Conservation (phyloP, 139 green algal species). For the Chlorella sp. region DNA sequence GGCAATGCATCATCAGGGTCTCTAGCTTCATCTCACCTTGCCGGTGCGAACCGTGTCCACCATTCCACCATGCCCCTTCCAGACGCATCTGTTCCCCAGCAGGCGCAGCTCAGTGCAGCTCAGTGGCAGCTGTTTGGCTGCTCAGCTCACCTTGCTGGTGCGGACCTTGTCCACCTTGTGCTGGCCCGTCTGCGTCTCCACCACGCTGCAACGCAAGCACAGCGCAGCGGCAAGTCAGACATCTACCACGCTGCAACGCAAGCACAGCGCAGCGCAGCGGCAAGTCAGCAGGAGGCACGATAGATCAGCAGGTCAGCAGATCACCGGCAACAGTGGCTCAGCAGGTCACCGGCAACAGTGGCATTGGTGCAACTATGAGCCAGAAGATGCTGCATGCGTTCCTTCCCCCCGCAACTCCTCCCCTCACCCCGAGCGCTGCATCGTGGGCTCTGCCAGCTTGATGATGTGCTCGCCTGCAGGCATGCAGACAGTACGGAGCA, state of each 20-base stretch:
- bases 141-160: conserved; percentile 28
- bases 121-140: no score
- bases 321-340: neutral
- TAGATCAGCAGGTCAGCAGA: neutral
- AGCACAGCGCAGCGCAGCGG: neutral
- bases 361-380: neutral
- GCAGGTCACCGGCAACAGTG: neutral
- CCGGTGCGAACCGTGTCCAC: no score
- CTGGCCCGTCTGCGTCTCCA: conserved; percentile 40
- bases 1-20: neutral
- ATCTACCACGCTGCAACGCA: neutral
- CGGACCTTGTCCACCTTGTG: conserved; percentile 38
- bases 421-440: conserved; percentile 28
- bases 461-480: conserved; percentile 40
- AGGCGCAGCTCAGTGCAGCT: neutral
- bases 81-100: no score
- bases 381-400: no score
- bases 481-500: neutral
- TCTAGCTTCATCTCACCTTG: neutral
- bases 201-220: conserved; percentile 27
- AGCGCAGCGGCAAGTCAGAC: neutral
- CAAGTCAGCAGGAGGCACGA: neutral
- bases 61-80: no score
- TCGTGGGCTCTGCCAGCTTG: conserved; percentile 5
- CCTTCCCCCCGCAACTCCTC: no score